Evolutionary conservation across 306 rosid genomes (phyloP), one percentile per base, ranked within the genome.

Genomic region (Acacia crassicarpa): DNA sequence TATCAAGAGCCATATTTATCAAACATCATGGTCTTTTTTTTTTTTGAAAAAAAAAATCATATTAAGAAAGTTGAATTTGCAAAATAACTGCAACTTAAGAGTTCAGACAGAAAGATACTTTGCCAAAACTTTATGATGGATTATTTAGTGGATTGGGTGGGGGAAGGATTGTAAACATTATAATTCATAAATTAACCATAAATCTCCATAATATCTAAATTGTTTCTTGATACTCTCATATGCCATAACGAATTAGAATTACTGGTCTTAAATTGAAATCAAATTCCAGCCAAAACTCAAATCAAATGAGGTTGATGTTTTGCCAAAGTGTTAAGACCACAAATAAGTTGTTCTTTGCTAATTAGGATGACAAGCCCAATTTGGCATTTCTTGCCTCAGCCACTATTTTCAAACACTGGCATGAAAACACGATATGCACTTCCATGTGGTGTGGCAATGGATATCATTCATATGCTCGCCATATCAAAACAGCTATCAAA

Each of bases 401-500:
- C 20, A 12, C 41, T 14, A 12, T 14, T 30, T 27, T 32, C 41
- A 32, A 27, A 63, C 41, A 63, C 6, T 58, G 49, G 38, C 8
- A 30, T 69, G 44, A 48, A 27, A 48, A 59, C 9, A 40, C 49
- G 68, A 56, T 19, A 49, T 23, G 8, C 38, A 62, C 19, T 27
- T 25, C 67, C 38, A 13, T 27, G 19, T 27, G 8, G 15, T 27
- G 27, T 13, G 77, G 38, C 53, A 25, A 68, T 43, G 79, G 51
- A 59, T 38, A 80, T 43, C 79, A 70, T 9, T 58, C 71, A 27
- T 32, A 27, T 10, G 4, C 30, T 15, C 33, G 43, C 30, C 19
- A 53, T 35, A 84, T 20, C 62, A 75, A 69, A n/a, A 70, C 75
- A 75, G 48, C 45, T 17, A 48, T 49, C 54, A 41, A 17, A 12